phyloP scores from a whole-genome alignment of 1,284 basidiomycete species.

The Moniliophthora roreri region DNA sequence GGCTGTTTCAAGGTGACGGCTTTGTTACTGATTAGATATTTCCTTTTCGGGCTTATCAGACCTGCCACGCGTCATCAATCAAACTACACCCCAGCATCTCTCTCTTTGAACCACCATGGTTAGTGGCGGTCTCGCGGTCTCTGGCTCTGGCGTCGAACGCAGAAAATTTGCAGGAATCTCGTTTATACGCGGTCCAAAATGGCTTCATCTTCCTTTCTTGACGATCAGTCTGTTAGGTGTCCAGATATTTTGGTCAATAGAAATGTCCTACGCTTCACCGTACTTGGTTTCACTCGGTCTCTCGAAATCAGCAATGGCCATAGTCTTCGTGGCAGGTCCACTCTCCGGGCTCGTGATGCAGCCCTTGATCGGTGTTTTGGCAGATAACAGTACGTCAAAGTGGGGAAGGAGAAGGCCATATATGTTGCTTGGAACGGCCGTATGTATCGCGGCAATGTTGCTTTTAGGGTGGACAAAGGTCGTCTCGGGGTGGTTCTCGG shows the following conservation, averaged over 20 bases:
- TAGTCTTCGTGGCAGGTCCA: conserved; percentile 94
- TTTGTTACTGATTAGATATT: conserved; percentile 14
- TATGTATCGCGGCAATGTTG: conserved; percentile 77
- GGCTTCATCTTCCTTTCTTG: conserved; percentile 67
- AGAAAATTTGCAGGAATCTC: conserved; percentile 24
- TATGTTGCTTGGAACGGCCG: conserved; percentile 71
- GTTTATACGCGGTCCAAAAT: conserved; percentile 57
- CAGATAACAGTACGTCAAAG: conserved; percentile 85
- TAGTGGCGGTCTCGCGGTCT: conserved; percentile 16
- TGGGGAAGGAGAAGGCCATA: conserved; percentile 86
- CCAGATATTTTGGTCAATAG: conserved; percentile 87
- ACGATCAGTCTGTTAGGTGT: conserved; percentile 81
- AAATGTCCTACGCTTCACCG: conserved; percentile 93
- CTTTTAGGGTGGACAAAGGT: conserved; percentile 83
- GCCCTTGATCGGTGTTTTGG: conserved; percentile 86
- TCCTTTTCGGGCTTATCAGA: background rate
- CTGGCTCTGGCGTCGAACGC: conserved; percentile 8
- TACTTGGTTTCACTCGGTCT: conserved; percentile 91
- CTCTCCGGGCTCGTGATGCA: conserved; percentile 91
- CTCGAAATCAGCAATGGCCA: conserved; percentile 83
- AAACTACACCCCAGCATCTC: background rate
- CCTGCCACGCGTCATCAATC: no score
- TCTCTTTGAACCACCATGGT: conserved; percentile 14
- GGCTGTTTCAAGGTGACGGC: no score
- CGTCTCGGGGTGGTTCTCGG: conserved; percentile 64